These are phyloP conservation scores for Debaryomyces subglobosus DNA, from an alignment of 1,139 yeast species.

Conservation along the genomic window DNA sequence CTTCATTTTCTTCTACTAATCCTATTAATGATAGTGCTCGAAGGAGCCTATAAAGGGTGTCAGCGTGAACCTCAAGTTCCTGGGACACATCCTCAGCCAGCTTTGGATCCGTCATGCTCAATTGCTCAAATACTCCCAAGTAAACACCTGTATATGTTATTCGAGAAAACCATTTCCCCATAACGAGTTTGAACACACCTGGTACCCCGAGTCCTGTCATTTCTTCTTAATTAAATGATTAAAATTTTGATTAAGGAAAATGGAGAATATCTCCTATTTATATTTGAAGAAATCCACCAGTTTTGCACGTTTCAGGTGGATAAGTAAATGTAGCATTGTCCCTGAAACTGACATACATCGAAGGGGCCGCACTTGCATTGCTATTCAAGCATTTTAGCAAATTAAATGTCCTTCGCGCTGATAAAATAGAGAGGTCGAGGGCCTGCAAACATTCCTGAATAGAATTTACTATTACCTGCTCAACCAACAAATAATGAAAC, in stretches of 20 bases:
- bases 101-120: background rate
- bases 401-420: too few species aligned
- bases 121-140: background rate
- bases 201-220: constrained; percentile 1
- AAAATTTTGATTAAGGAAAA: background rate
- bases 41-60: background rate
- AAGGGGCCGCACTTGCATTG: background rate
- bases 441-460: too few species aligned
- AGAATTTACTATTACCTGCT: too few species aligned
- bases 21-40: constrained; percentile 1
- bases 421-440: too few species aligned
- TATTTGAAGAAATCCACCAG: background rate
- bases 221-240: background rate
- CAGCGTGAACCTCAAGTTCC: background rate
- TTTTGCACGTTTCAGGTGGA: background rate
- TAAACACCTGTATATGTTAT: background rate
- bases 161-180: constrained; percentile 4
- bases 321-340: background rate
- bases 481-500: too few species aligned
- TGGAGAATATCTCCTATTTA: background rate
- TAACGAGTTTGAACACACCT: background rate
- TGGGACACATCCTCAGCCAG: background rate
- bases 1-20: background rate
- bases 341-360: background rate
- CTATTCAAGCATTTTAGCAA: too few species aligned